Conservation (phyloP, 305 asterid genomes). For the Fraxinus latifolia region DNA sequence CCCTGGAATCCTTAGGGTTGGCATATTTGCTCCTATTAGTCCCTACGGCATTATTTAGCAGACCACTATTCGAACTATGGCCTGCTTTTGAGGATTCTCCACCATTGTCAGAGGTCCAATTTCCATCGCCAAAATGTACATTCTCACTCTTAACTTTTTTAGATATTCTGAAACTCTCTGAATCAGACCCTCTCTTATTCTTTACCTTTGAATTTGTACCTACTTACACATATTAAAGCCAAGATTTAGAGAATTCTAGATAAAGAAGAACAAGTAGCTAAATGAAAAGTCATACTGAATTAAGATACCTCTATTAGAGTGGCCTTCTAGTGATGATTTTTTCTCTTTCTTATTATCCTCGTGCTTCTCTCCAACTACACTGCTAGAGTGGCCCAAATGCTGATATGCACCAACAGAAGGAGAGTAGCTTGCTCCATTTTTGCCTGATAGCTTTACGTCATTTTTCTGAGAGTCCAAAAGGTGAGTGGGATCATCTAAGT, state of each 20-base stretch:
- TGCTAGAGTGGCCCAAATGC: slow-evolving; percentile 34
- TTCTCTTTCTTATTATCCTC: slow-evolving; percentile 45
- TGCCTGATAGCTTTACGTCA: slow-evolving; percentile 40
- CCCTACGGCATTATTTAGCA: slow-evolving; percentile 40
- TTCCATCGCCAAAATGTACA: slow-evolving; percentile 45
- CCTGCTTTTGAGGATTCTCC: slow-evolving; percentile 52
- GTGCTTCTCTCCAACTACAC: slow-evolving; percentile 38
- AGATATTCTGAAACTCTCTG: slow-evolving; percentile 54
- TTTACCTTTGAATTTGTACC: slow-evolving; percentile 52
- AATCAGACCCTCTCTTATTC: slow-evolving; percentile 55
- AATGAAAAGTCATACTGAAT: slow-evolving; percentile 4
- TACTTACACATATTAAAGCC: slow-evolving; percentile 24
- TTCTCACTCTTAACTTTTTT: slow-evolving; percentile 69
- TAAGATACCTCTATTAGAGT: slow-evolving; percentile 58
- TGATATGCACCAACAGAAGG: slow-evolving; percentile 50
- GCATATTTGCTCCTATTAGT: slow-evolving; percentile 38
- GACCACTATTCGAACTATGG: slow-evolving; percentile 39
- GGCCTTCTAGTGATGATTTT: slow-evolving; percentile 37
- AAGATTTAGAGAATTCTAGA: slow-evolving; percentile 14
- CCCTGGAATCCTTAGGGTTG: slow-evolving; percentile 38
- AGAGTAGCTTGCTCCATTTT: slow-evolving; percentile 40
- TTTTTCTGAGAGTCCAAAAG: slow-evolving; percentile 49
- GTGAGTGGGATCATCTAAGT: slow-evolving; percentile 53
- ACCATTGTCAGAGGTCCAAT: slow-evolving; percentile 50
- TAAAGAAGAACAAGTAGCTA: slow-evolving; percentile 19